These are phyloP conservation scores for Ilex asprella DNA, from an alignment of 257 asterid genomes.

Conservation along the genomic window DNA sequence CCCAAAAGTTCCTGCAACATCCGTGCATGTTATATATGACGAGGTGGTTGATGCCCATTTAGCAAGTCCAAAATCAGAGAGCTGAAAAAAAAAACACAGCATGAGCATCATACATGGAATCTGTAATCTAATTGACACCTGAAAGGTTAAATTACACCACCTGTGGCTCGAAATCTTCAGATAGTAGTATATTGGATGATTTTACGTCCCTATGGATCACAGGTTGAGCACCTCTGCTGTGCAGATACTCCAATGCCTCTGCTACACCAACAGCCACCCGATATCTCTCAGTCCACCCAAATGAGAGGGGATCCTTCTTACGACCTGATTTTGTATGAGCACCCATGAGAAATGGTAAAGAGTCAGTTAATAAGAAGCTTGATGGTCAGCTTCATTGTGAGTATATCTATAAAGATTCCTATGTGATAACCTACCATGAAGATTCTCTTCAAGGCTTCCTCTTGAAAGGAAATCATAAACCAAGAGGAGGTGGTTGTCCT, in stretches of 20 bases:
- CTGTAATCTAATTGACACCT: background rate
- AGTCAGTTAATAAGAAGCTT: too few species aligned
- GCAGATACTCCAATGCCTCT: slow-evolving; percentile 90
- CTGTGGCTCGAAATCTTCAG: background rate
- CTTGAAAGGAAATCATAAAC: slow-evolving; percentile 81
- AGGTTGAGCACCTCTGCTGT: slow-evolving; percentile 54
- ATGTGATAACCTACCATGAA: slow-evolving; percentile 53
- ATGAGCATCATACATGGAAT: background rate
- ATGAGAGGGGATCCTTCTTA: slow-evolving; percentile 35
- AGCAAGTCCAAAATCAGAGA: slow-evolving; percentile 1
- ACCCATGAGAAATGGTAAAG: background rate
- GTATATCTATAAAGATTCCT: background rate
- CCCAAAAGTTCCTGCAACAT: background rate
- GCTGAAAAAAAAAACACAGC: background rate
- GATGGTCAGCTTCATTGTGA: background rate
- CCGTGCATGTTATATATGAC: background rate
- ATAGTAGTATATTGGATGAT: background rate
- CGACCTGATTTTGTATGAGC: slow-evolving; percentile 32
- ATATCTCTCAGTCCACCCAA: slow-evolving; percentile 74
- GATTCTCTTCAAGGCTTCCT: slow-evolving; percentile 99
- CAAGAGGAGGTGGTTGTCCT: slow-evolving; percentile 62
- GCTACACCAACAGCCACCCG: slow-evolving; percentile 90
- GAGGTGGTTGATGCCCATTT: background rate
- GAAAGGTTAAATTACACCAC: background rate
- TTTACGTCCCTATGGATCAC: slow-evolving; percentile 49